These are phyloP conservation scores for Zygnema circumcarinatum DNA, from an alignment of 139 green algal genomes.

Conservation along the genomic window DNA sequence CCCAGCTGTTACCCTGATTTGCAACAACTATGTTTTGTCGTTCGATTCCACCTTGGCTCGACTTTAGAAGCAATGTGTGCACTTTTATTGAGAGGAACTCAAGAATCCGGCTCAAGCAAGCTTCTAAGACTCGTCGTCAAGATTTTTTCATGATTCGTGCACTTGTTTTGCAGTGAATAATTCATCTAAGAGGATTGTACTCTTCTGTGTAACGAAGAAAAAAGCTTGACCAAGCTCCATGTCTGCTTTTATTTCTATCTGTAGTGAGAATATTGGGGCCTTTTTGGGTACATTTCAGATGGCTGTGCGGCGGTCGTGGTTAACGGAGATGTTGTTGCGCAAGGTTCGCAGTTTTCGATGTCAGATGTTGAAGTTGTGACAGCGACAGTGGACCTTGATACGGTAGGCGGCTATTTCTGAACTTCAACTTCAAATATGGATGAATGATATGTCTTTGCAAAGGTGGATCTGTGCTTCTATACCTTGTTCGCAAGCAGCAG, in stretches of 20 bases:
- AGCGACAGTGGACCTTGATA: conserved; percentile 90
- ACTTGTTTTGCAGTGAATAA: background rate
- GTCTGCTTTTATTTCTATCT: no score
- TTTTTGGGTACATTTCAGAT: conserved; percentile 39
- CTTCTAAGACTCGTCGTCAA: no score
- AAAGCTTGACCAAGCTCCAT: no score
- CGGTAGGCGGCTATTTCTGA: conserved; percentile 65
- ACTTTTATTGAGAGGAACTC: no score
- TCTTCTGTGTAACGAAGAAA: background rate
- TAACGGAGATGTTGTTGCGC: conserved; percentile 89
- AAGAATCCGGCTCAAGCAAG: no score
- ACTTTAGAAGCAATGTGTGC: no score
- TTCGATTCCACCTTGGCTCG: no score
- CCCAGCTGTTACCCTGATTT: background rate
- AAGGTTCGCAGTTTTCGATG: conserved; percentile 81
- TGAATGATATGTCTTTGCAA: no score
- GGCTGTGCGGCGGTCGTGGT: conserved; percentile 77
- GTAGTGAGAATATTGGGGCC: background rate
- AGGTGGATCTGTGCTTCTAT: no score
- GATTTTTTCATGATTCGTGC: no score
- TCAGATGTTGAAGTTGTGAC: conserved; percentile 85
- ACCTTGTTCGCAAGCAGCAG: no score
- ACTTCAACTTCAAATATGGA: conserved; percentile 4
- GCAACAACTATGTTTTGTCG: no score
- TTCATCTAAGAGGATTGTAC: background rate